Conservation (phyloP, 129 eudicot species). For the Dittrichia graveolens region DNA sequence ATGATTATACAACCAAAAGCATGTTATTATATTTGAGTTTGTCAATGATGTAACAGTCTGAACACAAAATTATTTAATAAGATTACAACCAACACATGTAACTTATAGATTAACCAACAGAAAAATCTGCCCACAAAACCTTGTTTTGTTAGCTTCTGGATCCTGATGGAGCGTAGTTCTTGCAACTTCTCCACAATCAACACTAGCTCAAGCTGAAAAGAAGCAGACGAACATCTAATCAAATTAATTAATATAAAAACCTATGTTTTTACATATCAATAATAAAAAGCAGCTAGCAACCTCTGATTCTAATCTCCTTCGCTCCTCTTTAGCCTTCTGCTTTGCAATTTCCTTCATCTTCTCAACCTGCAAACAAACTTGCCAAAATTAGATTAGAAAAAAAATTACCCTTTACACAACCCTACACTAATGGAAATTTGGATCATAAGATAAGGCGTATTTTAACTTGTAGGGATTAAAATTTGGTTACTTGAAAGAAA, state of each 20-base stretch:
- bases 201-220: conserved; percentile 81
- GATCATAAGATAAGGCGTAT: not conserved
- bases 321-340: conserved; percentile 85
- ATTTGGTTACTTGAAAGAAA: not conserved
- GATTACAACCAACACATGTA: not conserved
- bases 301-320: conserved; percentile 73
- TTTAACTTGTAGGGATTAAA: too few species aligned
- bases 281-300: conserved; percentile 6
- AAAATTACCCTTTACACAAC: not conserved
- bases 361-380: conserved; percentile 64
- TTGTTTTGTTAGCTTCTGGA: conserved; percentile 91
- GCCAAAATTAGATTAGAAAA: not conserved
- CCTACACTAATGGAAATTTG: not conserved
- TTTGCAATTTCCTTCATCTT: conserved; percentile 97
- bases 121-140: conserved; percentile 42
- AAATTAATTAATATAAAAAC: not conserved
- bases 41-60: not conserved
- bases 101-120: not conserved
- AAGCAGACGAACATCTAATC: conserved; percentile 11
- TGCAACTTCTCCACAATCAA: conserved; percentile 93
- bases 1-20: conserved; percentile 17
- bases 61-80: not conserved
- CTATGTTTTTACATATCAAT: not conserved
- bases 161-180: conserved; percentile 90
- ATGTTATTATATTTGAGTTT: not conserved